phyloP scores from a whole-genome alignment of 2,329 filamentous ascomycete species.

The Parafenestella ontariensis region DNA sequence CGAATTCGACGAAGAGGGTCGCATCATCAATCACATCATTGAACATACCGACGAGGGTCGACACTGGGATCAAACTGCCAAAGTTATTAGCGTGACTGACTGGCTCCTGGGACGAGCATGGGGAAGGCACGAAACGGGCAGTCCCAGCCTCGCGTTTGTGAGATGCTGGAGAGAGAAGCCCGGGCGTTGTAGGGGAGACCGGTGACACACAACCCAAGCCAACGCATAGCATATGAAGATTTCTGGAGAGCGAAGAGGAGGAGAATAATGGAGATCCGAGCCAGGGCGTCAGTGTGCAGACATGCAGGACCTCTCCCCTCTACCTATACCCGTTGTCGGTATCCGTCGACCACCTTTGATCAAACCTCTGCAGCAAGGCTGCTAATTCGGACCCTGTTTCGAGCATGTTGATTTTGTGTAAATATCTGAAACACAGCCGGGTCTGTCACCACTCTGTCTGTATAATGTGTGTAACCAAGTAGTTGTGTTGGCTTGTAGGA shows the following conservation, averaged over 20 bases:
- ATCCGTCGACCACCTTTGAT: not conserved
- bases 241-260: not conserved
- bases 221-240: not conserved
- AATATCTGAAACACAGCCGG: not conserved
- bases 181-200: not conserved
- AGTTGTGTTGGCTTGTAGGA: slow-evolving; percentile 8
- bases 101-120: slow-evolving; percentile 87
- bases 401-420: not conserved
- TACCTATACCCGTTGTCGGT: not conserved
- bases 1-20: slow-evolving; percentile 87
- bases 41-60: slow-evolving; percentile 87
- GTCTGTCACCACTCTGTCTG: slow-evolving; percentile 17
- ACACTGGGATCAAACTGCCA: slow-evolving; percentile 82
- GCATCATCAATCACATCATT: slow-evolving; percentile 87
- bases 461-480: slow-evolving; percentile 35
- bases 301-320: not conserved
- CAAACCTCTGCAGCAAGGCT: not conserved
- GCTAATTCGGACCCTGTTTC: not conserved
- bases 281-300: no score
- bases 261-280: no score
- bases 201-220: not conserved
- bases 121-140: slow-evolving; percentile 55
- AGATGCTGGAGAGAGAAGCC: slow-evolving; percentile 24
- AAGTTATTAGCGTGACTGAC: slow-evolving; percentile 89
- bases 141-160: slow-evolving; percentile 53